Evolutionary conservation across 768 basidiomycete species (phyloP), one percentile per base, ranked within the genome.

Genomic region (Paxillus rubicundulus): DNA sequence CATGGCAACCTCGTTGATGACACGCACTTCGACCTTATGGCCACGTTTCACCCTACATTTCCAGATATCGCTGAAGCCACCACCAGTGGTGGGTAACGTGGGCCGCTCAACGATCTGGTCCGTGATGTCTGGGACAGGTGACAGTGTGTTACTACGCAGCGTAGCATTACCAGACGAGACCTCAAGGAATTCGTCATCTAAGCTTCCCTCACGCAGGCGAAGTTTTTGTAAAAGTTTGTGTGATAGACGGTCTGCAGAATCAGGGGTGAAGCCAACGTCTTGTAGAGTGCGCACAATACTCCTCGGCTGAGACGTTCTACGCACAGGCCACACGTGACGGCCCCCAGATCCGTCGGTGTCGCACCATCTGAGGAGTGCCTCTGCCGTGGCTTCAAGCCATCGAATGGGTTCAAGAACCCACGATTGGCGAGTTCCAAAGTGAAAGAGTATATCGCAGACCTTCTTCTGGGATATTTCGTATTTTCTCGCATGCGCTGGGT

Each of bases 61-160:
- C 49, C 49, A 50, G 14, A 50, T 50, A 20, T 50, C 49, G 4
- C 49, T 44, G 39, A 21, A 50, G 18, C 49, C 42, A 44, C 49
- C 49, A 42, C 41, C 41, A 10, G 13, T 12, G 5, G n/a, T 8
- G 13, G 41, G 41, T 13, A 3, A 6, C 18, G 7, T 20, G 17
- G 41, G 41, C 12, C 24, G 18, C 10, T 21, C 41, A 10, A 42
- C 24, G 3, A 42, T 42, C 20, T 12, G 20, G 8, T 42, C 21
- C 14, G 41, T 21, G 3, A 42, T 14, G 14, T 42, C 41, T 24
- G 24, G 24, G 9, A 24, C 20, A 20, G 18, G 5, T 3, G 27
- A 27, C 17, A 38, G 5, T n/a, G 37, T 38, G 17, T 8, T 10
- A 4, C 16, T 17, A 38, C 37, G 37, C 17, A 24, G 24, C 24